phyloP scores from a whole-genome alignment of 192 early-diverging fungal genomes.

The Mortierella hygrophila region DNA sequence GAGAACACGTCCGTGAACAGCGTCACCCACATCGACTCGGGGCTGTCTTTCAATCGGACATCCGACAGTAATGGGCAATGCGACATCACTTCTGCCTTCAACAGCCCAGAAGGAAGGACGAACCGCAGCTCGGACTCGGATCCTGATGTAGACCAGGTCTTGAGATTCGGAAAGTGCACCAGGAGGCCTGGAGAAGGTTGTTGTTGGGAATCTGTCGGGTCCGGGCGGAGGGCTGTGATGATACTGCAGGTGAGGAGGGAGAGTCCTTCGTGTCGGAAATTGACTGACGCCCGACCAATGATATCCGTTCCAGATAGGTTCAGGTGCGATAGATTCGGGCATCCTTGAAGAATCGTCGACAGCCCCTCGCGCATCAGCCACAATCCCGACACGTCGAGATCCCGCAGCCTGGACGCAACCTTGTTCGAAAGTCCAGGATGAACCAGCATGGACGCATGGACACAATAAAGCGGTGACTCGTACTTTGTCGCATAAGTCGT shows the following conservation, averaged over 20 bases:
- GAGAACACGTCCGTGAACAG: slow-evolving; percentile 3
- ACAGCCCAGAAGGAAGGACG: not conserved
- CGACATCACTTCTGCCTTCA: not conserved
- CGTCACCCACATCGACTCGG: not conserved
- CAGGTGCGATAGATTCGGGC: not conserved
- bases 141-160: not conserved
- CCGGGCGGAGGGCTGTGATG: not conserved
- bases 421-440: not conserved
- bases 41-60: not conserved
- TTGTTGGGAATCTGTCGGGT: not conserved
- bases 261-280: not conserved
- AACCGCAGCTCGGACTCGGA: not conserved
- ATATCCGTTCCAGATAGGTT: not conserved
- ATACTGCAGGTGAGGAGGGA: not conserved
- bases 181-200: not conserved
- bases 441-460: not conserved
- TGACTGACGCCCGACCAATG: not conserved
- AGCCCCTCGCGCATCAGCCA: not conserved
- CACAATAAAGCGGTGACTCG: not conserved
- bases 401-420: not conserved
- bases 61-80: not conserved
- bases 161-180: not conserved
- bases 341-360: not conserved
- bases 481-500: not conserved
- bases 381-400: not conserved